Percentiles rank a stretch among this genome's conserved stretches.
phyloP scores from a whole-genome alignment of 2,329 filamentous ascomycete genomes.

The Ophiostoma fasciatum region DNA sequence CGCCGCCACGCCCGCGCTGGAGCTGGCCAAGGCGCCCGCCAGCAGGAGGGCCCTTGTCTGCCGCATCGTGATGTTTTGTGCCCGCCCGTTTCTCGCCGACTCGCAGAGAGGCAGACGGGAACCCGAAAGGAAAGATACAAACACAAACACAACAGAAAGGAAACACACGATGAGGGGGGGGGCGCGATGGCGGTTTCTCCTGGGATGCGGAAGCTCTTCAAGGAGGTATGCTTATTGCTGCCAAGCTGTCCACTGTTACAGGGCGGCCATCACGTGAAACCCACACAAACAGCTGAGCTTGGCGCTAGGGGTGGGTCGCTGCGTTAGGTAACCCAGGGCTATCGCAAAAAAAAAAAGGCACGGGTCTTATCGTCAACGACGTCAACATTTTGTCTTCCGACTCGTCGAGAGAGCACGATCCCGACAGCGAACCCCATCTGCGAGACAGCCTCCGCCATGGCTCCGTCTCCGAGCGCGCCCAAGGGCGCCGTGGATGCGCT shows the following conservation, averaged over 20 bases:
- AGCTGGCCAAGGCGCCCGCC: slow-evolving; percentile 32
- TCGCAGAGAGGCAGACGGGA: slow-evolving; percentile 4
- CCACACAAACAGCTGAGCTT: neutral
- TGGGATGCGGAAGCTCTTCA: neutral
- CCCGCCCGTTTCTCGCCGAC: no score
- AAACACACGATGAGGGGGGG: neutral
- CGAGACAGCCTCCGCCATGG: neutral
- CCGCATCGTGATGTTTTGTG: slow-evolving; percentile 27
- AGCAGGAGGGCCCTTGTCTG: slow-evolving; percentile 35
- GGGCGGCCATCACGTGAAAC: no score
- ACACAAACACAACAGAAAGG: neutral
- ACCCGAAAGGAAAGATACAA: neutral
- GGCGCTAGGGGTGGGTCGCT: neutral
- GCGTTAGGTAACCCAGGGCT: slow-evolving; percentile 1
- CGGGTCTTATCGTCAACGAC: slow-evolving; percentile 7
- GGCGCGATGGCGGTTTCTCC: no score
- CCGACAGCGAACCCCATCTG: no score
- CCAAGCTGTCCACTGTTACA: no score
- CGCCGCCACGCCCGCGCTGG: slow-evolving; percentile 41
- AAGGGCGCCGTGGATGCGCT: slow-evolving; percentile 20
- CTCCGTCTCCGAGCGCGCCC: slow-evolving; percentile 10
- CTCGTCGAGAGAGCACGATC: no score
- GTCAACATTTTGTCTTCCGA: neutral
- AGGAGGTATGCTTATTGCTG: no score
- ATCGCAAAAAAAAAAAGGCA: slow-evolving; percentile 7